phyloP scores from a whole-genome alignment of 768 basidiomycete genomes.

The Tricholoma hemisulphureum region DNA sequence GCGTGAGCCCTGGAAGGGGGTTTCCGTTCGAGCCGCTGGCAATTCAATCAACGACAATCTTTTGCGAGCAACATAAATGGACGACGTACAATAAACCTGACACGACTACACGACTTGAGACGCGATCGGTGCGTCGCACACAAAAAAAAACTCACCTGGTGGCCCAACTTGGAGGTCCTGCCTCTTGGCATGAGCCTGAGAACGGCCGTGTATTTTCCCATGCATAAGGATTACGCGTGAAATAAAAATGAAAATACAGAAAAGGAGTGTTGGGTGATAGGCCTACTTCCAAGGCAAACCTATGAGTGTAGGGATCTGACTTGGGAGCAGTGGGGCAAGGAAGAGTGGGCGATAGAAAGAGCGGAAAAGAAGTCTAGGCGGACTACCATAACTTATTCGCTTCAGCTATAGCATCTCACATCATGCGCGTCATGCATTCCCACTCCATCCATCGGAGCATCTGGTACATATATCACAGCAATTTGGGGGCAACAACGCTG shows the following conservation, averaged over 20 bases:
- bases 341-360: neutral
- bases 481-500: too few relatives aligned
- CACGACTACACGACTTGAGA: neutral
- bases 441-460: too few relatives aligned
- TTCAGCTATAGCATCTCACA: too few relatives aligned
- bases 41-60: neutral
- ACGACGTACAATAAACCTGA: neutral
- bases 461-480: too few relatives aligned
- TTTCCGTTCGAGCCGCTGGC: neutral
- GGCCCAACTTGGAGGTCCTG: slow-evolving; percentile 2
- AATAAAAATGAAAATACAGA: too few relatives aligned
- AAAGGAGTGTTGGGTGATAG: neutral
- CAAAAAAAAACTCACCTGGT: neutral
- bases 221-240: neutral
- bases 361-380: neutral
- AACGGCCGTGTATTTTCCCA: neutral
- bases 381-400: too few relatives aligned
- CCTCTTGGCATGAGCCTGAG: neutral
- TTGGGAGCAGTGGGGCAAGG: neutral
- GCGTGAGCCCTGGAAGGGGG: neutral
- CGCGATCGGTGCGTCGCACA: neutral
- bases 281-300: neutral
- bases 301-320: neutral
- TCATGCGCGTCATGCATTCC: too few relatives aligned
- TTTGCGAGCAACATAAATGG: neutral